Percentiles rank a stretch among this genome's conserved stretches.
phyloP scores from a whole-genome alignment of 768 basidiomycete species.

The Boletus coccyginus region DNA sequence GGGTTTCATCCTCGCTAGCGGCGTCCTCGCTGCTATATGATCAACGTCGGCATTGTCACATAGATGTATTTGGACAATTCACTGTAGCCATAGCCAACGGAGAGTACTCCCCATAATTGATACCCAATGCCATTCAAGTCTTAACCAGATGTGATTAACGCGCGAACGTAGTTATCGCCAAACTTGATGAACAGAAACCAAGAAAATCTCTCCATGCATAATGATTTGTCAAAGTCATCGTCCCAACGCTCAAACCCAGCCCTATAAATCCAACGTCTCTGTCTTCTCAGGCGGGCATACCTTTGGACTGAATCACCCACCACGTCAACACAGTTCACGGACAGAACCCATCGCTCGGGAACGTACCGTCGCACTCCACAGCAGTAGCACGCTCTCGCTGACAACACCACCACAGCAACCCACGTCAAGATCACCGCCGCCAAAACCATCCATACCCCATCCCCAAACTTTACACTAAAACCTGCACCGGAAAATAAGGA shows the following conservation, averaged over 20 bases:
- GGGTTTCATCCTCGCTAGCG: slow-evolving; percentile 18
- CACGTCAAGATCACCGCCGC: slow-evolving; percentile 53
- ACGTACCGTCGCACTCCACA: slow-evolving; percentile 55
- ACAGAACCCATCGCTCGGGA: neutral
- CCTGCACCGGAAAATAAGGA: slow-evolving; percentile 35
- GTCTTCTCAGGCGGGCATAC: neutral
- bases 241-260: neutral
- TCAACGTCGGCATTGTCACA: neutral
- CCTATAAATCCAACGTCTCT: neutral
- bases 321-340: slow-evolving; percentile 3
- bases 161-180: too few species aligned
- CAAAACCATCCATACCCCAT: slow-evolving; percentile 72
- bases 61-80: slow-evolving; percentile 9
- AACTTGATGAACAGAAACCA: too few species aligned
- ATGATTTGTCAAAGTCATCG: neutral
- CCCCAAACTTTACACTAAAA: slow-evolving; percentile 57
- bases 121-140: neutral
- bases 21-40: slow-evolving; percentile 21
- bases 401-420: slow-evolving; percentile 58
- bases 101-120: neutral
- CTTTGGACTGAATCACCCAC: slow-evolving; percentile 6
- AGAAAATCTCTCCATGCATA: neutral
- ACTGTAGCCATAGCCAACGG: slow-evolving; percentile 16
- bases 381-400: slow-evolving; percentile 63
- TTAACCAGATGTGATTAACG: neutral